Percentiles rank a stretch among this genome's conserved stretches.
Evolutionary conservation across 257 asterid species (phyloP).

Genomic region (Ballota nigra): DNA sequence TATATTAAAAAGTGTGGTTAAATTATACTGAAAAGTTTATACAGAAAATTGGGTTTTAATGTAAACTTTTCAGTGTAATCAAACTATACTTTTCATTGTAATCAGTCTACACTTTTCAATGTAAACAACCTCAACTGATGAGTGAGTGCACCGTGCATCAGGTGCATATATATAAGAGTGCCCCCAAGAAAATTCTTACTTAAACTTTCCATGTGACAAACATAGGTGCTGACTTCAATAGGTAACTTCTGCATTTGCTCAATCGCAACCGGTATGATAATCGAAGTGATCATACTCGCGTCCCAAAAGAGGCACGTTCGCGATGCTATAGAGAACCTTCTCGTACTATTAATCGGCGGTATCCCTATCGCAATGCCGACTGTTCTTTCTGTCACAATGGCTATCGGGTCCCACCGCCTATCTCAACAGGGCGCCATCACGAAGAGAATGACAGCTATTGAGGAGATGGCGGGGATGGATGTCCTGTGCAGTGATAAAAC

Average conservation of each 20-base stretch:
- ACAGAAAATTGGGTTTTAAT: no score
- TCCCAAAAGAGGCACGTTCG: slow-evolving; percentile 50
- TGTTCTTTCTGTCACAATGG: slow-evolving; percentile 79
- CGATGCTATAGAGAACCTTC: slow-evolving; percentile 61
- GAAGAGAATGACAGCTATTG: slow-evolving; percentile 86
- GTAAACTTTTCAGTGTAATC: no score
- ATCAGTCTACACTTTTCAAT: no score
- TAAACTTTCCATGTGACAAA: background rate
- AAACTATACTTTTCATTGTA: no score
- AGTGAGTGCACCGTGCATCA: no score
- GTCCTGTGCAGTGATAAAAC: slow-evolving; percentile 85
- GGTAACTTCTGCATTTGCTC: slow-evolving; percentile 88
- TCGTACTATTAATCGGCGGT: slow-evolving; percentile 73
- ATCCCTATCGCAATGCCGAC: slow-evolving; percentile 92
- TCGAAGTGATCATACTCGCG: slow-evolving; percentile 63
- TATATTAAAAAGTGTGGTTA: no score
- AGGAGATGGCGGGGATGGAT: slow-evolving; percentile 92
- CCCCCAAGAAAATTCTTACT: no score
- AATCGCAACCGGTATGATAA: slow-evolving; percentile 53
- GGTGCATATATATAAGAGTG: no score
- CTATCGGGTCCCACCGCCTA: slow-evolving; percentile 76
- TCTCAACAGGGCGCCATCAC: slow-evolving; percentile 87
- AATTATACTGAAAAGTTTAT: no score
- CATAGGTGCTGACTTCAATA: slow-evolving; percentile 71
- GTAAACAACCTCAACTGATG: no score